Base-by-base conservation (phyloP, 257 asterid species). In the Solanum neorickii region DNA sequence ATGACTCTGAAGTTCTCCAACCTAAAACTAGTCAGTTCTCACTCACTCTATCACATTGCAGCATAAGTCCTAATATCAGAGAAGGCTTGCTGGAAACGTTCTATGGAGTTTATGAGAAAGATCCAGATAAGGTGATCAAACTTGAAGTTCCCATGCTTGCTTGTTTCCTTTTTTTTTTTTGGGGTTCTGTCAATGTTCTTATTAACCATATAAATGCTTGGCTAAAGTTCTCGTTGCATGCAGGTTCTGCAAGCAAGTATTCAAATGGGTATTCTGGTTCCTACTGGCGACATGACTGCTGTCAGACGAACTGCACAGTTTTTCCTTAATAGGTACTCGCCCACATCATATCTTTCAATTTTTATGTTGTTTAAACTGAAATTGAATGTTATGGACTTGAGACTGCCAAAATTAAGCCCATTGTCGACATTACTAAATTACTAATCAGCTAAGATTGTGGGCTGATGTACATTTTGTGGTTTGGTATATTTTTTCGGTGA, bases 211-310 rank as follows among this genome's bases (percentile, higher is more conserved):
- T 8, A 82, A 78, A 49, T 47, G 44, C 69, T 49, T 52, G 20
- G 20, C 85, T 82, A 82, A 80, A 49, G 29, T 5, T 47, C 84
- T 18, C 83, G 31, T 85, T 83, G 35, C 74, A 77, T 90, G 84
- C 93, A 95, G 98, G 96, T 96, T 89, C 92, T 96, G 89, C 96
- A 94, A 94, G 96, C 99, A 87, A 93, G 91, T 95, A 90, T 95
- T 89, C 98, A 94, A 90, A 96, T 96, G 99, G 99, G 99, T 39
- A 96, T 96, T 90, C 92, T 94, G 59, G 99, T 96, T 83, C 99
- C 98, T 69, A 95, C 98, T 33, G 99, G 99, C 44, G 99, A 96
- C 90, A 90, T 90, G 98, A 96, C 99, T 42, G 99, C 99, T 86
- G 97, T 96, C 84, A 93, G 98, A 88, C 94, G 98, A 90, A 96